Base-by-base conservation (phyloP, 306 rosid species). In the Trichosanthes cucumerina region DNA sequence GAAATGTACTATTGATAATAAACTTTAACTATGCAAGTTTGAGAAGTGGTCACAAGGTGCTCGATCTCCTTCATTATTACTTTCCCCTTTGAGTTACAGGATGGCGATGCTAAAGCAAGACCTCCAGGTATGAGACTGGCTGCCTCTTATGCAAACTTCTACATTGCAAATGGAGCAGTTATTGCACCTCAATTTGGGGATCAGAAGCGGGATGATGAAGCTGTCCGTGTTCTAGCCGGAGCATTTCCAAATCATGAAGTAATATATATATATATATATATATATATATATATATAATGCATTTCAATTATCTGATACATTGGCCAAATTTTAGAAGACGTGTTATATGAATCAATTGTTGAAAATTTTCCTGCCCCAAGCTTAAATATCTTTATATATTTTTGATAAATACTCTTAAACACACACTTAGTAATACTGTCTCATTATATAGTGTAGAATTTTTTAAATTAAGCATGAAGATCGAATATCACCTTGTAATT, bases 111-210 rank as follows among this genome's bases (percentile, higher is more conserved):
- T 53, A 92, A 88, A 83, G 81, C 83, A 18, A 87, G 97, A 87
- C 87, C 81, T 83, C 34, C 83, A 0, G 87, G 90, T 79, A 80
- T 88, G 26, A 92, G 99, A 86, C 97, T 95, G 76, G 99, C 97
- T 47, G 98, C 99, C 73, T 90, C 97, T 19, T 95, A 95, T 38
- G 93, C 88, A 39, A 95, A 95, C 85, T 95, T 95, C 80, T 95
- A 95, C 89, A 85, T 91, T 85, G 97, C 97, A 46, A 92, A 95
- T 72, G 92, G 92, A 80, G 99, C 84, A 78, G 80, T 95, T 76
- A 88, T 92, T 56, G 82, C 66, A 60, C 99, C 99, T 46, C 92
- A 90, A 82, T 95, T 95, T 81, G 98, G 97, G 82, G 99, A 95
- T 84, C 81, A 79, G 74, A 91, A 91, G 78, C 80, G 97, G 91